These are phyloP conservation scores for Globisporangium nagaii DNA, from an alignment of 352 stramenopile species.

Conservation along the genomic window DNA sequence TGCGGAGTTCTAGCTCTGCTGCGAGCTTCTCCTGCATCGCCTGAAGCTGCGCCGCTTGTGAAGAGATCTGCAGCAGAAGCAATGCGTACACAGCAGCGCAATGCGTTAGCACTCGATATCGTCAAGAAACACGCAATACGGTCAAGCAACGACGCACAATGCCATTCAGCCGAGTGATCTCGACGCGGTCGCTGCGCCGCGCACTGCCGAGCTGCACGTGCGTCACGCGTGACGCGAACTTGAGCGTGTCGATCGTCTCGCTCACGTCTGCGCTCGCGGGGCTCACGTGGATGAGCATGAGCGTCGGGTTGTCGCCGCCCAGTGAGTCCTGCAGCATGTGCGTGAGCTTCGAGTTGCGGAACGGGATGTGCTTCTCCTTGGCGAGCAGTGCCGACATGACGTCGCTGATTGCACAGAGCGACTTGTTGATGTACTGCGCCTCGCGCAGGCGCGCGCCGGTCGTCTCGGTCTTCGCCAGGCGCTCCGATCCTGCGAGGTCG, in stretches of 20 bases:
- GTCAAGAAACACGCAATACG: too few relatives aligned
- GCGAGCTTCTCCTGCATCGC: constrained; percentile 62
- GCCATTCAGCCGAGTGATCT: constrained; percentile 54
- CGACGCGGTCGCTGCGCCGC: constrained; percentile 44
- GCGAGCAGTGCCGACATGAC: constrained; percentile 59
- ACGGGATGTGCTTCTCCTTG: constrained; percentile 82
- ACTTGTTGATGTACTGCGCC: constrained; percentile 81
- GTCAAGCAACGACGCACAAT: constrained; percentile 58
- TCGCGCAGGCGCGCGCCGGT: constrained; percentile 37
- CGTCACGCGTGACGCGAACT: constrained; percentile 64
- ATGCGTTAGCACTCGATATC: not conserved
- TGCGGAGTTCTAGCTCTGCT: constrained; percentile 54
- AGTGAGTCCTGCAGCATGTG: constrained; percentile 78
- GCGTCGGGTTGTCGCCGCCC: constrained; percentile 31
- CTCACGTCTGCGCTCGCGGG: constrained; percentile 37
- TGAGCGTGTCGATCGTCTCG: constrained; percentile 75
- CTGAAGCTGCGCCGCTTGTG: constrained; percentile 60
- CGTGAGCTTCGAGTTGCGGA: constrained; percentile 83
- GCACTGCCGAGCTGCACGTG: constrained; percentile 31
- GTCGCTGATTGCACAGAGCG: constrained; percentile 64
- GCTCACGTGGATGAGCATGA: constrained; percentile 69
- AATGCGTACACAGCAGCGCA: too few relatives aligned
- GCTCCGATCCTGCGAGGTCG: constrained; percentile 75
- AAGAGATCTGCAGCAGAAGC: constrained; percentile 32
- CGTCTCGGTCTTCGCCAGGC: constrained; percentile 47